A percentile compares a stretch with the other conserved stretches of the same genome.
These are phyloP conservation scores for Xylaria cubensis DNA, from an alignment of 495 filamentous ascomycete genomes.

Conservation along the genomic window DNA sequence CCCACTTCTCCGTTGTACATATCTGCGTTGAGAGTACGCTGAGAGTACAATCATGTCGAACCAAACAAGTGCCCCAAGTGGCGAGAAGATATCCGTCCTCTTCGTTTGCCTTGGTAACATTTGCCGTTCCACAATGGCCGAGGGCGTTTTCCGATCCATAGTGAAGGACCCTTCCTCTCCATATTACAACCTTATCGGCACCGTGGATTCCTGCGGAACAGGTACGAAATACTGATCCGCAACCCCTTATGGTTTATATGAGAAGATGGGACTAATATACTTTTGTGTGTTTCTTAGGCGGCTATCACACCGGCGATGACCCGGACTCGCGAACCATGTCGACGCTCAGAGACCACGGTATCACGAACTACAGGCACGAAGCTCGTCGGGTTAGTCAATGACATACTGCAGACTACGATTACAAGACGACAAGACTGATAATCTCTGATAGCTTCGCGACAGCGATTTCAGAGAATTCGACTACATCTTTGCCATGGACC, in stretches of 20 bases:
- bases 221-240: conserved; percentile 40
- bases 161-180: conserved; percentile 57
- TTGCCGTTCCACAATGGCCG: conserved; percentile 93
- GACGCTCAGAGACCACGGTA: conserved; percentile 75
- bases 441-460: conserved; percentile 40
- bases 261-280: background rate
- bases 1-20: background rate
- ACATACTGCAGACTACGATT: background rate
- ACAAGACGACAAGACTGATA: conserved; percentile 21
- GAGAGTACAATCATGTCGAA: conserved; percentile 20
- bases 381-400: conserved; percentile 70
- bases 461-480: conserved; percentile 82
- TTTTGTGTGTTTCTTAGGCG: conserved; percentile 47
- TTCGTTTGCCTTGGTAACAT: conserved; percentile 99
- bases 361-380: conserved; percentile 75
- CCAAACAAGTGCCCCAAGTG: conserved; percentile 16
- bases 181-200: conserved; percentile 64
- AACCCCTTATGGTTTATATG: background rate
- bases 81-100: conserved; percentile 71
- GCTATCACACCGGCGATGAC: conserved; percentile 75
- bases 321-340: conserved; percentile 87
- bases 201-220: conserved; percentile 90
- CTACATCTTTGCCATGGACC: conserved; percentile 95
- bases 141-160: conserved; percentile 84
- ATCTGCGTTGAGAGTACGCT: background rate